Evolutionary conservation across 352 stramenopile genomes (phyloP), one percentile per base, ranked within the genome.

Genomic region (Pythium volutum): DNA sequence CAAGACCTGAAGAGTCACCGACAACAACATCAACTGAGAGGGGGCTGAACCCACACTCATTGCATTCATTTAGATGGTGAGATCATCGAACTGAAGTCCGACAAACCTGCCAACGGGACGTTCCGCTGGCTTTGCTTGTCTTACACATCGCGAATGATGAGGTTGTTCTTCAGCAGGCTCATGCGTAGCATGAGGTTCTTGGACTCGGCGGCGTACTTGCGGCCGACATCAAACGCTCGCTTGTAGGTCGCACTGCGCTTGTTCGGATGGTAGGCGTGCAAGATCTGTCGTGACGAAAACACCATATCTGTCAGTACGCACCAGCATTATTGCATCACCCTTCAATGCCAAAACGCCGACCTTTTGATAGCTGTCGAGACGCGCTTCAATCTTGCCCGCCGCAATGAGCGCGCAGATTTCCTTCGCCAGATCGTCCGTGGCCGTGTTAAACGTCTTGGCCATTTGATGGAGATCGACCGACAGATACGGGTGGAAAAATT

Each of bases 361-460:
- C 79, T 93, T 94, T 55, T 91, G 71, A 58, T 96, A 92, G 51
- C 86, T 91, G 76, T 97, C 89, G 61, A 97, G 91, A 52, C 85
- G 82, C 8, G 86, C 89, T 33, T 81, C 71, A 16, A 97, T 76
- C 64, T 89, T 87, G 46, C 81, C 74, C 0, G 75, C 74, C 0
- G 73, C 64, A 59, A 97, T 96, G 11, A 97, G 70, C 16, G 83
- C 71, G 50, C 85, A 87, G 3, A 96, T 71, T 42, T 96, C 84
- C 26, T 81, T 87, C 66, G 96, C 89, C 0, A 96, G 74, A 10
- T 75, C 69, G 12, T 59, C 39, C 9, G 65, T 81, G 23, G 74
- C 65, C 6, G 79, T 91, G 59, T 85, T 92, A 57, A 97, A 96
- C 2, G 81, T 91, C 23, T 75, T 73, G 14, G 89, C 89, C 89